Evolutionary conservation across 2,329 filamentous ascomycete species (phyloP).

Genomic region (Pseudopyrenochaeta lycopersici): DNA sequence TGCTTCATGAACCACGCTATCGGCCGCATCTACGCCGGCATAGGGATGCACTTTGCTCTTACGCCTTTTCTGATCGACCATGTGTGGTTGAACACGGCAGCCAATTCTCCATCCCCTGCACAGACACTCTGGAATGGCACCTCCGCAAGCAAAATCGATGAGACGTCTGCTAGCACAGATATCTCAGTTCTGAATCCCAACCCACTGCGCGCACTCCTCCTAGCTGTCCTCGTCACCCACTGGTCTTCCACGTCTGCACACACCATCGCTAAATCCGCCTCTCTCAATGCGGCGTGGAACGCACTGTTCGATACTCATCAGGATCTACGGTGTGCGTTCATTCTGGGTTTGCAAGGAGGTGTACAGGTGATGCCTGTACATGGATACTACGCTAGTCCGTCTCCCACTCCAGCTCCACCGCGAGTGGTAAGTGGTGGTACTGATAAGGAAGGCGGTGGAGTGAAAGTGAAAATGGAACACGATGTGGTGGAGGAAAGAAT

Average conservation of each 20-base stretch:
- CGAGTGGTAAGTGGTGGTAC: neutral
- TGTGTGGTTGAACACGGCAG: conserved; percentile 13
- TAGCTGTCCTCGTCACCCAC: conserved; percentile 14
- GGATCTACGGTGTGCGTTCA: conserved; percentile 19
- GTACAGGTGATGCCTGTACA: conserved; percentile 2
- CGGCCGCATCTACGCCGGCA: conserved; percentile 9
- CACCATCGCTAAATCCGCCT: conserved; percentile 5
- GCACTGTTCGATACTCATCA: conserved; percentile 12
- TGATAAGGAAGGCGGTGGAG: neutral
- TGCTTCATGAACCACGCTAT: conserved; percentile 27
- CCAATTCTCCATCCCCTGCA: neutral
- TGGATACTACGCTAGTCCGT: conserved; percentile 8
- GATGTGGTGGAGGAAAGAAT: neutral
- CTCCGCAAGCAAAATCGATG: no score
- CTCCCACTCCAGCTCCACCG: no score
- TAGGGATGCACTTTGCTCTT: conserved; percentile 19
- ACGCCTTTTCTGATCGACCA: conserved; percentile 17
- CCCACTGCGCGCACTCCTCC: conserved; percentile 16
- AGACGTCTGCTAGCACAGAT: no score
- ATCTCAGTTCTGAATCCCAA: neutral
- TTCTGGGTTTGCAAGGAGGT: conserved; percentile 17
- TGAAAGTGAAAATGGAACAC: neutral
- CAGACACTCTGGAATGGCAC: neutral
- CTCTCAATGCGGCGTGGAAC: conserved; percentile 13
- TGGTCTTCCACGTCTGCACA: conserved; percentile 13